Evolutionary conservation across 345 rosid genomes (phyloP).

Genomic region (Populus tremula): DNA sequence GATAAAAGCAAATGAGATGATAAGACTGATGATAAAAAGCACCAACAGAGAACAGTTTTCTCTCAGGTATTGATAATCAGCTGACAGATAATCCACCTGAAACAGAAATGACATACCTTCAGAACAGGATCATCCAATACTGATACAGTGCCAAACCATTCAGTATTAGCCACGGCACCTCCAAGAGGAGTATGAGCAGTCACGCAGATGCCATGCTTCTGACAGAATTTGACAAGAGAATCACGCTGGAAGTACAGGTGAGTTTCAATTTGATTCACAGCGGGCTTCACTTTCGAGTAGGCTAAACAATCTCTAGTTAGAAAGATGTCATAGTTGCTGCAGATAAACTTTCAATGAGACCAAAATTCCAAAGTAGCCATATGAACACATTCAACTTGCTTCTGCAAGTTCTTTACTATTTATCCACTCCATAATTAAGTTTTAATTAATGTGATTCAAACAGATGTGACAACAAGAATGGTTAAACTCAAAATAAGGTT

Average conservation of each 20-base stretch:
- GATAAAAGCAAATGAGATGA: not conserved
- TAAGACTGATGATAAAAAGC: not conserved
- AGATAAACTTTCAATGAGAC: constrained; percentile 11
- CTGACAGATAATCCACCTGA: not conserved
- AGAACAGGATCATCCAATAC: constrained; percentile 78
- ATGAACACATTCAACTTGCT: not conserved
- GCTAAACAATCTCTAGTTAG: constrained; percentile 88
- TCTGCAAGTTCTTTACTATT: not conserved
- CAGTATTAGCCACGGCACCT: constrained; percentile 69
- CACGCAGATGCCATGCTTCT: constrained; percentile 73
- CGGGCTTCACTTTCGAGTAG: constrained; percentile 88
- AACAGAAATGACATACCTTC: constrained; percentile 40
- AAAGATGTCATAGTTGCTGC: constrained; percentile 87
- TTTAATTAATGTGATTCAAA: not conserved
- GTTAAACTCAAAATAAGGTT: not conserved
- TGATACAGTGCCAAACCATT: constrained; percentile 69
- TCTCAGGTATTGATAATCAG: not conserved
- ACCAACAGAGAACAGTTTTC: not conserved
- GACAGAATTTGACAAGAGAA: constrained; percentile 83
- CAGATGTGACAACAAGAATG: not conserved
- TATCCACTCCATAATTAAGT: not conserved
- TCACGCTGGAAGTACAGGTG: constrained; percentile 94
- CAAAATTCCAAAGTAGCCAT: not conserved
- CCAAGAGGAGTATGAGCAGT: constrained; percentile 90
- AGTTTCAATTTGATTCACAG: constrained; percentile 92